Evolutionary conservation across 2,329 filamentous ascomycete species (phyloP), one percentile per base, ranked within the genome.

Genomic region (Cordyceps javanica): DNA sequence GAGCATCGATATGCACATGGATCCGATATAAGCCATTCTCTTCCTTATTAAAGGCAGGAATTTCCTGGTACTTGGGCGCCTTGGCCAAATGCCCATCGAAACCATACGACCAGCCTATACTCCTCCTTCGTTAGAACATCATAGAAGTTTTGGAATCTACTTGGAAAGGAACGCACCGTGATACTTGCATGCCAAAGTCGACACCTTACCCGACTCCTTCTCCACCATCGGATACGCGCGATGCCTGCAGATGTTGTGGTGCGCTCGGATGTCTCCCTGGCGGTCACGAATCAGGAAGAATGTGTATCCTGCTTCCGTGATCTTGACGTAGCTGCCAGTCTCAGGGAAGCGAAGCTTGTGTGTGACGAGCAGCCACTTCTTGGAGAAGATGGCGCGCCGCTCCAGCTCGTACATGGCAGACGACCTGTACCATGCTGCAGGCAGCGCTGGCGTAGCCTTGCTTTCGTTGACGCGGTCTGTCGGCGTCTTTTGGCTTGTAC

Each of bases 391-490:
- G 45, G 80, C 77, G 14, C 81, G 75, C 25, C 78, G 70, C 66
- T 84, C 81, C 1, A 84, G 77, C 64, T 82, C 75, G 62, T 80
- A 82, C 72, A 83, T 79, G 60, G 77, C 75, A n/a, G 70, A 67
- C 5, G 76, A 78, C 13, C 69, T 74, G 66, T 67, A 67, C 64
- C 64, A 67, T 2, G 64, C 58, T 3, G 65, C 62, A 16, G 65
- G 65, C 14, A 67, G 61, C 16, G 65, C 64, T 26, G 59, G 55
- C 16, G 41, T 42, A 1, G 62, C 41, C 21, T 60, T 59, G 28
- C 57, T 41, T 26, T 60, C 60, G 16, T 14, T 10, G 14, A 36
- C 41, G 14, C n/a, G n/a, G n/a, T 41, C 55, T 11, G 19, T 16
- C 23, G 39, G 16, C 25, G 52, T 14, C 10, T 14, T 21, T 10